Percentiles rank a stretch among this genome's conserved stretches.
These are phyloP conservation scores for Elongisporangium senticosum DNA, from an alignment of 352 stramenopile genomes.

Conservation along the genomic window DNA sequence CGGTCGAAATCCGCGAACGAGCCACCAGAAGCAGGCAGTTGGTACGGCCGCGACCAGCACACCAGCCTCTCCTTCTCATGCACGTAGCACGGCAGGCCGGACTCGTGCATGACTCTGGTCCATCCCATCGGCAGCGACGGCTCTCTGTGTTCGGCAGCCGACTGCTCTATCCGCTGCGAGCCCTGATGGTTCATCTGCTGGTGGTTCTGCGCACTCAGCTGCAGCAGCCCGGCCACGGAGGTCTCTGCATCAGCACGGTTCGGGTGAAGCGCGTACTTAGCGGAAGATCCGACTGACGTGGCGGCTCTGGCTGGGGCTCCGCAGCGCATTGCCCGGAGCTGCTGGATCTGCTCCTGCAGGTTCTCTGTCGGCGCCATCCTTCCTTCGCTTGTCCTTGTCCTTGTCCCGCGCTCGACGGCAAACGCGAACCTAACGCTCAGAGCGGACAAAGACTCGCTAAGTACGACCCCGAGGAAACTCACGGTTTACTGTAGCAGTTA, in stretches of 20 bases:
- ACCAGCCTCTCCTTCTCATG: slow-evolving; percentile 48
- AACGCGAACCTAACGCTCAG: not conserved
- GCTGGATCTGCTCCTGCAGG: slow-evolving; percentile 11
- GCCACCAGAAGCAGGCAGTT: slow-evolving; percentile 26
- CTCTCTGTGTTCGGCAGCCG: slow-evolving; percentile 8
- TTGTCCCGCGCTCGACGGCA: slow-evolving; percentile 5
- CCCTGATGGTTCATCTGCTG: not conserved
- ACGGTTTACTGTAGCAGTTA: not conserved
- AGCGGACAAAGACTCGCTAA: slow-evolving; percentile 3
- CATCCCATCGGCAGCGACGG: slow-evolving; percentile 50
- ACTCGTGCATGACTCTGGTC: slow-evolving; percentile 57
- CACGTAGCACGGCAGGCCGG: slow-evolving; percentile 64
- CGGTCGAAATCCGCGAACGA: slow-evolving; percentile 26
- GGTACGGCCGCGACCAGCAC: slow-evolving; percentile 69
- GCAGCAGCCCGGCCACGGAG: slow-evolving; percentile 32
- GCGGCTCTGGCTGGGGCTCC: not conserved
- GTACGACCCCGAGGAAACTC: not conserved
- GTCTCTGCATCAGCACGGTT: slow-evolving; percentile 11
- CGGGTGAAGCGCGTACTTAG: not conserved
- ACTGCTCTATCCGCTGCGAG: not conserved
- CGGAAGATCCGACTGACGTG: not conserved
- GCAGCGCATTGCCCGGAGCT: slow-evolving; percentile 15
- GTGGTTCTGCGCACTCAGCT: slow-evolving; percentile 25
- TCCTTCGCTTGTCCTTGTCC: slow-evolving; percentile 10
- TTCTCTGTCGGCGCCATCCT: slow-evolving; percentile 16